These are phyloP conservation scores for Diaporthe sp. DNA, from an alignment of 2,329 filamentous ascomycete genomes.

Conservation along the genomic window DNA sequence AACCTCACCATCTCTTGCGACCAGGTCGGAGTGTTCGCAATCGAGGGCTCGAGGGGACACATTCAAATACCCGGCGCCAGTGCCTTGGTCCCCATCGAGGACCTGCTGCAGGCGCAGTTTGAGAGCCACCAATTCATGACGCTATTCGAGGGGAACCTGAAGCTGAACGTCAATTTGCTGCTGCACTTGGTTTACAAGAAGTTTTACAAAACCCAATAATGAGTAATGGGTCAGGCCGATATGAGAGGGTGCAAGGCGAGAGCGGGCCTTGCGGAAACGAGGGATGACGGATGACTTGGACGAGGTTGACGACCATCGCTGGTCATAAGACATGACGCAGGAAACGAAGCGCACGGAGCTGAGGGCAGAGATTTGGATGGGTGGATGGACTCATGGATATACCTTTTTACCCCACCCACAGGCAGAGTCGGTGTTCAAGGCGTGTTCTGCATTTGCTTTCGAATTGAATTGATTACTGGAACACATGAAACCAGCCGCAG, in stretches of 20 bases:
- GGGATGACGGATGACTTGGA: constrained; percentile 27
- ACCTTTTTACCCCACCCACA: constrained; percentile 36
- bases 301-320: constrained; percentile 7
- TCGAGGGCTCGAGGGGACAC: constrained; percentile 91
- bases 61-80: constrained; percentile 97
- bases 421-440: constrained; percentile 39
- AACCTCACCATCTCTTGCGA: constrained; percentile 96
- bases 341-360: constrained; percentile 19
- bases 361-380: constrained; percentile 14
- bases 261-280: background rate
- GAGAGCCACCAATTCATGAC: constrained; percentile 97
- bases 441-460: constrained; percentile 37
- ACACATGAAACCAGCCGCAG: background rate
- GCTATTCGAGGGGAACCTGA: constrained; percentile 87
- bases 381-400: constrained; percentile 37
- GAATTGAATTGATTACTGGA: constrained; percentile 36
- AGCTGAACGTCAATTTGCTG: constrained; percentile 96
- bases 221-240: background rate
- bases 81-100: constrained; percentile 90
- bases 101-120: constrained; percentile 95
- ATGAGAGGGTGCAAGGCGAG: background rate
- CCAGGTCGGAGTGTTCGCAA: constrained; percentile 91
- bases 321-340: constrained; percentile 35
- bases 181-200: constrained; percentile 99
- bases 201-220: constrained; percentile 84